Percentiles rank a stretch among this genome's conserved stretches.
Conservation (phyloP, 305 asterid species). For the Fraxinus dipetala region DNA sequence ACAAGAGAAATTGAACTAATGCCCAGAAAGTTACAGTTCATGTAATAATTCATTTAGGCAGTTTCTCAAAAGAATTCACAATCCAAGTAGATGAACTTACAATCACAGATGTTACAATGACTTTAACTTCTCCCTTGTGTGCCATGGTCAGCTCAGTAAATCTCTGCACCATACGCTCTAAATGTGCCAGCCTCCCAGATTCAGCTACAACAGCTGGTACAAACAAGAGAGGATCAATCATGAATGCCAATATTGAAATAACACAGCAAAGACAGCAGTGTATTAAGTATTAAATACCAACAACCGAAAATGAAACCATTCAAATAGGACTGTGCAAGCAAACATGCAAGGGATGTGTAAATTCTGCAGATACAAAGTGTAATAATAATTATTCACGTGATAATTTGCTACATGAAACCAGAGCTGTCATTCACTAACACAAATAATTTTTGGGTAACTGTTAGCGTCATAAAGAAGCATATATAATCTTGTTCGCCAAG, state of each 20-base stretch:
- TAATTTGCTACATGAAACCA: background rate
- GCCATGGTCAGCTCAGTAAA: conserved; percentile 82
- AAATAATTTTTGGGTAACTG: background rate
- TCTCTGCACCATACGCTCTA: conserved; percentile 53
- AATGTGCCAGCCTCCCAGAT: conserved; percentile 55
- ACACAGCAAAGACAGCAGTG: background rate
- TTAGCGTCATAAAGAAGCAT: conserved; percentile 5
- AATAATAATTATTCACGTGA: background rate
- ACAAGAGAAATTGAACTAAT: background rate
- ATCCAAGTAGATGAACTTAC: conserved; percentile 42
- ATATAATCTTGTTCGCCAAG: background rate
- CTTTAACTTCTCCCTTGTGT: conserved; percentile 73
- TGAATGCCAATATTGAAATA: background rate
- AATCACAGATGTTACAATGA: conserved; percentile 68
- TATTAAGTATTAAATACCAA: background rate
- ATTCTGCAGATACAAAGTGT: background rate
- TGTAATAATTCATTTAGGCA: background rate
- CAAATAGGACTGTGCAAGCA: background rate
- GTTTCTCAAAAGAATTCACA: background rate
- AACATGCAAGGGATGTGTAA: conserved; percentile 11
- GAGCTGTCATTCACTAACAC: conserved; percentile 5
- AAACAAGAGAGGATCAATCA: conserved; percentile 9
- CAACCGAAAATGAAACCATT: background rate
- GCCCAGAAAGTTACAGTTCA: background rate
- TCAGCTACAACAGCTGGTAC: conserved; percentile 60